Evolutionary conservation across 2,329 filamentous ascomycete genomes (phyloP).

Genomic region (Rhytidhysteron rufulum): DNA sequence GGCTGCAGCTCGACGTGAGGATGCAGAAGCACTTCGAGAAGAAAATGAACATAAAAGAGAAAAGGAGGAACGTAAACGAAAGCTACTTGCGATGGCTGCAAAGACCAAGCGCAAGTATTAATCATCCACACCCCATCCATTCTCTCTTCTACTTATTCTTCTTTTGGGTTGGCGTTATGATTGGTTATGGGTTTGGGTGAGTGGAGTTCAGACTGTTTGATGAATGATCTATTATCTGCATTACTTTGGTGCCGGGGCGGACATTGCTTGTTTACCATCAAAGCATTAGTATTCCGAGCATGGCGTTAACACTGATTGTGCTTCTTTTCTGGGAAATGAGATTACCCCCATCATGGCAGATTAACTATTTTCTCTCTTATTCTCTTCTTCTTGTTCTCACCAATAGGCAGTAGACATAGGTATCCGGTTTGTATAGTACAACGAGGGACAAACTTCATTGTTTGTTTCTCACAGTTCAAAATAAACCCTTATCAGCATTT

Average conservation of each 20-base stretch:
- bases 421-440: too few species aligned
- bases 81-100: conserved; percentile 11
- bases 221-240: too few species aligned
- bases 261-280: not conserved
- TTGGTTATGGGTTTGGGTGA: not conserved
- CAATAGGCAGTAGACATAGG: too few species aligned
- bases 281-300: conserved; percentile 1
- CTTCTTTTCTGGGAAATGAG: too few species aligned
- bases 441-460: too few species aligned
- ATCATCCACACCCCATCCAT: not conserved
- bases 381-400: too few species aligned
- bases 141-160: not conserved
- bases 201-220: not conserved
- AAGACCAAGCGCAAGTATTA: not conserved
- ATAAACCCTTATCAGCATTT: too few species aligned
- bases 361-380: too few species aligned
- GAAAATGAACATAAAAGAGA: conserved; percentile 40
- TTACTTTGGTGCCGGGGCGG: not conserved
- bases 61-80: conserved; percentile 35
- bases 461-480: too few species aligned
- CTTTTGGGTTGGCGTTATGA: not conserved
- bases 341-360: too few species aligned
- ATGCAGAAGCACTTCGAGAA: conserved; percentile 60
- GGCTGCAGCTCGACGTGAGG: conserved; percentile 62
- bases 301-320: conserved; percentile 3